Conservation (phyloP, 23 red algal species). For the Gracilaria caudata region DNA sequence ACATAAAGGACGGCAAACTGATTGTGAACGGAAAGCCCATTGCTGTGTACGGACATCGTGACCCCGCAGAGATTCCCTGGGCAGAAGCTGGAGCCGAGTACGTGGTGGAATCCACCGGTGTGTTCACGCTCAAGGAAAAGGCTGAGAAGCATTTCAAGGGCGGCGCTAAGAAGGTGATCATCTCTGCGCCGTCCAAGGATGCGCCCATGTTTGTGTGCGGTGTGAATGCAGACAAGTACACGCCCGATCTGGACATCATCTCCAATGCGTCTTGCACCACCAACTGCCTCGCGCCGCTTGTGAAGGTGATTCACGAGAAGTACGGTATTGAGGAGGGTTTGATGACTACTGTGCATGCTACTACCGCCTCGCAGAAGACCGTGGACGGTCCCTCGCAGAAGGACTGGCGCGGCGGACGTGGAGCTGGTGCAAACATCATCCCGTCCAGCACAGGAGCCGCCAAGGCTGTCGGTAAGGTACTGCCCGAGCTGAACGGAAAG, state of each 20-base stretch:
- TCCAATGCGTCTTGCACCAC: conserved; percentile 99
- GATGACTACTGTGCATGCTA: conserved; percentile 99
- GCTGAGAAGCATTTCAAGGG: conserved; percentile 88
- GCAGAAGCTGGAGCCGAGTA: conserved; percentile 87
- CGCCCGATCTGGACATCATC: conserved; percentile 88
- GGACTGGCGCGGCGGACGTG: conserved; percentile 98
- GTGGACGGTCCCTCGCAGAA: conserved; percentile 95
- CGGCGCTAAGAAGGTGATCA: conserved; percentile 99
- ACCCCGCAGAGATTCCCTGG: conserved; percentile 98
- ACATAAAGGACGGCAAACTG: conserved; percentile 83
- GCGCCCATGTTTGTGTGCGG: conserved; percentile 99
- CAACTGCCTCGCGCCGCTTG: conserved; percentile 97
- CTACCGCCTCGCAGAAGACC: conserved; percentile 99
- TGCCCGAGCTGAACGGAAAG: conserved; percentile 99
- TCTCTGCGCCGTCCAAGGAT: conserved; percentile 98
- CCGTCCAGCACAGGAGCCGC: conserved; percentile 97
- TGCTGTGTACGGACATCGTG: conserved; percentile 77
- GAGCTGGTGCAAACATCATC: conserved; percentile 92
- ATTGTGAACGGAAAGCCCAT: conserved; percentile 90
- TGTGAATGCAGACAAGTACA: conserved; percentile 98
- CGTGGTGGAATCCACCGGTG: conserved; percentile 98
- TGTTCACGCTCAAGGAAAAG: conserved; percentile 99
- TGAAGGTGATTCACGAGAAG: conserved; percentile 97
- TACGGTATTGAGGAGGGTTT: conserved; percentile 96
- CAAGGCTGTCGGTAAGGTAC: conserved; percentile 99